These are phyloP conservation scores for Penicillium simplicissimum DNA, from an alignment of 495 filamentous ascomycete species.

Conservation along the genomic window DNA sequence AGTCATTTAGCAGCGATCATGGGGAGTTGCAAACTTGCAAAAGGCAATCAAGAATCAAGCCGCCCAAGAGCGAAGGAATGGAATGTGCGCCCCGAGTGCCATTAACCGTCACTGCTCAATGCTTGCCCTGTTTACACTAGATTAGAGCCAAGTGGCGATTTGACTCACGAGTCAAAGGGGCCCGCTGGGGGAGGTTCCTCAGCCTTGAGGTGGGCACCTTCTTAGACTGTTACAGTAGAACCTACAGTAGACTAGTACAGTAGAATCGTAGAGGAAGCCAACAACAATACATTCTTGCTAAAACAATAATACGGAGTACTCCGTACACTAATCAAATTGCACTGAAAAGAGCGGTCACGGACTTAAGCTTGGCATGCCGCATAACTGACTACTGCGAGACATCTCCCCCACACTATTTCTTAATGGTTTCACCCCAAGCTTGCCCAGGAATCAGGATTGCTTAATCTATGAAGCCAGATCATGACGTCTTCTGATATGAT, in stretches of 20 bases:
- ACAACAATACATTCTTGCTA: too few species aligned
- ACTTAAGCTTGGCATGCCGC: not conserved
- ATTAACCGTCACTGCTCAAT: not conserved
- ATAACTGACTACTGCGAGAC: not conserved
- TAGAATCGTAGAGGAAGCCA: too few species aligned
- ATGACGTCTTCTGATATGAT: not conserved
- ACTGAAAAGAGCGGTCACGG: not conserved
- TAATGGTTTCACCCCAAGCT: not conserved
- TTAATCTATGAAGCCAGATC: not conserved
- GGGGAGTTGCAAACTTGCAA: conserved; percentile 2
- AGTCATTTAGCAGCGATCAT: conserved; percentile 28
- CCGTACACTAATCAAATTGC: too few species aligned
- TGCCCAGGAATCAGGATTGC: not conserved
- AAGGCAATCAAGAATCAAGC: not conserved
- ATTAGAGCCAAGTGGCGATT: not conserved
- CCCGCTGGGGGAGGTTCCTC: too few species aligned
- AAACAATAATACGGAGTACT: too few species aligned
- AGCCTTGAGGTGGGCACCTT: too few species aligned
- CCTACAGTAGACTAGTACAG: not conserved
- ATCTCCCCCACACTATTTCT: not conserved
- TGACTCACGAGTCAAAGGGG: not conserved
- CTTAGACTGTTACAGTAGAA: too few species aligned
- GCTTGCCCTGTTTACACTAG: not conserved
- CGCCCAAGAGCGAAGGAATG: not conserved
- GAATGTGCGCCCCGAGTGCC: conserved; percentile 9